Evolutionary conservation across 345 rosid species (phyloP), one percentile per base, ranked within the genome.

Genomic region (Jatropha curcas): DNA sequence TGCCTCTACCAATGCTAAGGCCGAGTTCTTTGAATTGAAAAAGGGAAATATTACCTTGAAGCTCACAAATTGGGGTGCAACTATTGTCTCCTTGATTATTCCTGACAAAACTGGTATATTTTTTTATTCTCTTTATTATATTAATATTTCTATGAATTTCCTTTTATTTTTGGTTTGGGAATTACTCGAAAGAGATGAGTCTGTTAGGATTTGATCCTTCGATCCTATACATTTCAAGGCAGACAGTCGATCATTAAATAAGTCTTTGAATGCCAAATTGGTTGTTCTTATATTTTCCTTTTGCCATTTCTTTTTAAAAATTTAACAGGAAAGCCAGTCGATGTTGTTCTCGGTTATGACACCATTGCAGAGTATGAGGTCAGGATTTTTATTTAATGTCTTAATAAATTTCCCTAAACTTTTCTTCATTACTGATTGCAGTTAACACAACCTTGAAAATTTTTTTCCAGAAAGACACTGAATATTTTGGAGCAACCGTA

Each of bases 41-140:
- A 86, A 86, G 67, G 96, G 93, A 25, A 81, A 89, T 48, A 30
- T 91, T 53, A 77, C 88, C 11, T 70, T 88, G 63, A 90, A 88
- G 66, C 68, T 91, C 46, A 89, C 97, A 79, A 92, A 92, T 61
- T 89, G 88, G 88, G 97, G 98, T 63, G 99, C 97, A 65, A 82
- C 88, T 46, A 65, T 89, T 52, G 74, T 92, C 55, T 90, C 97
- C 46, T 76, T 92, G 30, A 35, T 79, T 65, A 80, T 90, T 67
- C 95, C 97, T 7, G 96, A 92, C 80, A 89, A 84, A 85, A n/a
- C 88, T 74, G 98, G 98, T 94, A 31, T 24, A 31, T 33, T 34
- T 28, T 27, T 33, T 59, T 2, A 25, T 34, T 39, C n/a, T 0
- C 6, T 52, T 53, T 27, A 20, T 37, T 39, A 0, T 1, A 37